These are phyloP conservation scores for Aspergillus calidoustus DNA, from an alignment of 2,329 filamentous ascomycete species.

Conservation along the genomic window DNA sequence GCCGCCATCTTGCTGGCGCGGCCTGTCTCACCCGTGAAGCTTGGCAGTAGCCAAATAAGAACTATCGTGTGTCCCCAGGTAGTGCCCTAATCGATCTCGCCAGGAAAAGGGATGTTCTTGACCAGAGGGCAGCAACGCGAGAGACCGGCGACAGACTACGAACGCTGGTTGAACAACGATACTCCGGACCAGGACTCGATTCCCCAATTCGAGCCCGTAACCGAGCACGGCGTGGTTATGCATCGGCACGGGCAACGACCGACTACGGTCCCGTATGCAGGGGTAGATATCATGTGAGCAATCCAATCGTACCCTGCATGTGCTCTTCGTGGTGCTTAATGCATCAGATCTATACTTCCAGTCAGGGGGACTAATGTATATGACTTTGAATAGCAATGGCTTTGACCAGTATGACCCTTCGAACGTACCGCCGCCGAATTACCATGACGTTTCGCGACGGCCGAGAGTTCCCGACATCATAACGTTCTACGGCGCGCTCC, in stretches of 20 bases:
- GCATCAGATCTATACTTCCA: not conserved
- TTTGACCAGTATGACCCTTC: not conserved
- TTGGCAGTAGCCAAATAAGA: too few species aligned
- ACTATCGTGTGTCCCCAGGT: too few species aligned
- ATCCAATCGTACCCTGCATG: too few species aligned
- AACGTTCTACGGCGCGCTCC: not conserved
- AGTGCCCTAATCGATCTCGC: not conserved
- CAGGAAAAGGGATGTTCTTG: not conserved
- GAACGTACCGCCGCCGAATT: not conserved
- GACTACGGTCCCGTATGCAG: not conserved
- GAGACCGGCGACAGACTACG: not conserved
- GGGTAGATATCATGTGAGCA: not conserved
- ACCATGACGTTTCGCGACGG: not conserved
- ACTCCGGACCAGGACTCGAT: not conserved
- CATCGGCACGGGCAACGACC: not conserved
- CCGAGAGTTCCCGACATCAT: not conserved
- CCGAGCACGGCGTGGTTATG: not conserved
- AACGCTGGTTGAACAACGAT: not conserved
- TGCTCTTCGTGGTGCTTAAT: too few species aligned
- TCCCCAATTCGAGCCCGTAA: not conserved
- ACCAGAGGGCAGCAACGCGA: too few species aligned
- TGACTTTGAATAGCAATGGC: not conserved
- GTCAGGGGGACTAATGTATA: not conserved
- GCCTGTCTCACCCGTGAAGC: too few species aligned
- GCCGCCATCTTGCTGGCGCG: too few species aligned